Evolutionary conservation across 495 filamentous ascomycete species (phyloP).

Genomic region (Xylaria venustula): DNA sequence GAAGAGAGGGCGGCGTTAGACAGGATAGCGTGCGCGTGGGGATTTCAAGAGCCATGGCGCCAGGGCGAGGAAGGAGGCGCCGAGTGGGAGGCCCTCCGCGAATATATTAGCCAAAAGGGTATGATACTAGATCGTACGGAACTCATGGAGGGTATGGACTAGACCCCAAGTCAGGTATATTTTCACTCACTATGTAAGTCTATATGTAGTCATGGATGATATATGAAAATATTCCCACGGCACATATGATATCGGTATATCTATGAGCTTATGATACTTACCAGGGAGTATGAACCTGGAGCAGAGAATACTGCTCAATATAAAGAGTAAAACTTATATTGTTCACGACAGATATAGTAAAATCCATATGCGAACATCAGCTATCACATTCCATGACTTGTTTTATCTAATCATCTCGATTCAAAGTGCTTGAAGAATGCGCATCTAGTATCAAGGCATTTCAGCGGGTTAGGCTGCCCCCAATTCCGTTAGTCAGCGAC

Average conservation of each 20-base stretch:
- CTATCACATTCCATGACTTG: too few species aligned
- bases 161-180: conserved; percentile 10
- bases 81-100: conserved; percentile 81
- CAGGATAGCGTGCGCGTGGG: conserved; percentile 81
- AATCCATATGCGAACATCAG: too few species aligned
- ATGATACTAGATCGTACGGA: conserved; percentile 88
- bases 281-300: too few species aligned
- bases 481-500: neutral
- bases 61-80: conserved; percentile 87
- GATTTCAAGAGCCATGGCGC: conserved; percentile 75
- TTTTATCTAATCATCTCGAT: too few species aligned
- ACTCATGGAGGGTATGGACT: conserved; percentile 90
- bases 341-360: too few species aligned
- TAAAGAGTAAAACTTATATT: too few species aligned
- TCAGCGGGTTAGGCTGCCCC: neutral
- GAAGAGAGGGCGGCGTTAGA: conserved; percentile 90
- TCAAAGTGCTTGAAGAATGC: too few species aligned
- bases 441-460: too few species aligned
- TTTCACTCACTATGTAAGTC: neutral
- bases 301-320: too few species aligned
- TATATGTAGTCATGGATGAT: neutral
- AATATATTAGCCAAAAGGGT: conserved; percentile 73
- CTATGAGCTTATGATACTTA: too few species aligned
- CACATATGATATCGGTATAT: too few species aligned
- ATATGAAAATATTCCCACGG: too few species aligned